Evolutionary conservation across 2,329 filamentous ascomycete species (phyloP).

Genomic region (Nemania serpens): DNA sequence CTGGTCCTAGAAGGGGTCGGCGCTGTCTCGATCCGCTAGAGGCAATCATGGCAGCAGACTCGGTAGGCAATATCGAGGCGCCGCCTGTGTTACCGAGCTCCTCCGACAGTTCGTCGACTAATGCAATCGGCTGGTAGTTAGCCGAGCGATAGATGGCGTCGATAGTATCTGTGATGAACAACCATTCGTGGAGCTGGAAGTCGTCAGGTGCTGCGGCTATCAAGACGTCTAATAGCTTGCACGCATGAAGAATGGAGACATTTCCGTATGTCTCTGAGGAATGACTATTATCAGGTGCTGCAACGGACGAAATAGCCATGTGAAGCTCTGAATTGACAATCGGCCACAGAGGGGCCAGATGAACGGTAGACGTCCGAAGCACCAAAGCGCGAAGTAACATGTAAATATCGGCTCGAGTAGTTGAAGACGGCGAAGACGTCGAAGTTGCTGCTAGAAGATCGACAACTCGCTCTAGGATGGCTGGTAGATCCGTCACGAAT

Average conservation of each 20-base stretch:
- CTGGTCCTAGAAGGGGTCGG: constrained; percentile 56
- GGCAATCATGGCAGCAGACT: constrained; percentile 38
- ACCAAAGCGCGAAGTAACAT: constrained; percentile 83
- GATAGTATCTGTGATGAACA: constrained; percentile 95
- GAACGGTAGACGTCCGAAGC: constrained; percentile 76
- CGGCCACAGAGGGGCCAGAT: constrained; percentile 87
- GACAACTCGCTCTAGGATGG: constrained; percentile 79
- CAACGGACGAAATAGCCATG: constrained; percentile 74
- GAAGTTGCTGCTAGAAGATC: constrained; percentile 84
- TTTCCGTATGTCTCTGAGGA: constrained; percentile 76
- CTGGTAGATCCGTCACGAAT: constrained; percentile 75
- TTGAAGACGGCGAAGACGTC: constrained; percentile 89
- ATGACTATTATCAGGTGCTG: constrained; percentile 66
- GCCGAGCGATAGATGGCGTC: constrained; percentile 87
- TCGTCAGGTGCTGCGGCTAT: constrained; percentile 88
- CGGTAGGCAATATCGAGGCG: constrained; percentile 42
- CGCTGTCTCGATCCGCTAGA: constrained; percentile 42
- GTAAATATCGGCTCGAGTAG: constrained; percentile 86
- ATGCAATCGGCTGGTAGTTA: constrained; percentile 69
- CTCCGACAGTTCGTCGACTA: constrained; percentile 85
- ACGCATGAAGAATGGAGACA: constrained; percentile 81
- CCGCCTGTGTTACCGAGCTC: constrained; percentile 60
- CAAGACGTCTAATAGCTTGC: constrained; percentile 90
- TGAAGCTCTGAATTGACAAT: constrained; percentile 86
- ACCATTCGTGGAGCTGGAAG: constrained; percentile 97